Base-by-base conservation (phyloP, 75 land plant genomes). In the Pinus taeda region DNA sequence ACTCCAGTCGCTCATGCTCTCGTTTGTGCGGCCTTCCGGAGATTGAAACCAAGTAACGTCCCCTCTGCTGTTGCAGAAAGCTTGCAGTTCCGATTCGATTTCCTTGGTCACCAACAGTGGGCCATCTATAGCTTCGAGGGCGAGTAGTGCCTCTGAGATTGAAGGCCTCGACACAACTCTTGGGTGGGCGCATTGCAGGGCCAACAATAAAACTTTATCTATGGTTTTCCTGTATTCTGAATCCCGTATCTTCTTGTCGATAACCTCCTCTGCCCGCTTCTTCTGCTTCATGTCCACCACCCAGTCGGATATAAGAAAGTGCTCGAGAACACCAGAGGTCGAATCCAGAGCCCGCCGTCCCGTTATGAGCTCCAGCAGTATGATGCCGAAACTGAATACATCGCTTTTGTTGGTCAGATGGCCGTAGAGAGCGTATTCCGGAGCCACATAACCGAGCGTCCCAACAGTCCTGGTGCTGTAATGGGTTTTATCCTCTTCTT, bases 351-450 rank as follows among this genome's bases (percentile, higher is more conserved):
- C 87, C 30, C 84, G 76, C 14, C 87, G 66, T 2, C 86, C 86
- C 4, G 86, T 79, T n/a, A 85, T 56, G 24, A 85, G 77, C 86
- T 85, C 86, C 12, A 85, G 78, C 60, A 85, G 77, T 4, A 85
- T 86, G 14, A 85, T 86, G 6, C 86, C 86, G 33, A 79, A 85
- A 70, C 86, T 85, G 71, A 84, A 85, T 4, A 85, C 87, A 33
- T 85, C 85, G 55, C 85, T 85, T n/a, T 85, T 85, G 21, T 78
- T 77, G 13, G 69, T 86, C 11, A 85, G 80, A 66, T 85, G 86
- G 3, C 86, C 86, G 29, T 86, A 83, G 77, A 85, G 79, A 13
- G 86, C 85, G 57, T 85, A 82, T 72, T 82, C 86, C 1, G 86
- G 86, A 7, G 86, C 81, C 6, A 85, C 85, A 49, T 75, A 85